Evolutionary conservation across 106 monocot genomes (phyloP).

Genomic region (Dendrobium catenatum): DNA sequence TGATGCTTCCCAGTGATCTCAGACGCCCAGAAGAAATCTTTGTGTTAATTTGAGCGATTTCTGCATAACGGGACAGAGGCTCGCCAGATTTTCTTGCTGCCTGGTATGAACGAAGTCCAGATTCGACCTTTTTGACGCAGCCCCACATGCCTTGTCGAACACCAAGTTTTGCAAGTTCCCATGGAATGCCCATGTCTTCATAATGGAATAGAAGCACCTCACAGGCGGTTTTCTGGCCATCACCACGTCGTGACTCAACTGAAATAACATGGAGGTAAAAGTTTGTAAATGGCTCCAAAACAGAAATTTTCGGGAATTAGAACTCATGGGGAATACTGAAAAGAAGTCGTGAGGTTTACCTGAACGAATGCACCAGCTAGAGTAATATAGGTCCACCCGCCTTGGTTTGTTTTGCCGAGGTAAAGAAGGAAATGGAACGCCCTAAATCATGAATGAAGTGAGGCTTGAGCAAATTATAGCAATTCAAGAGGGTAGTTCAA

Average conservation of each 20-base stretch:
- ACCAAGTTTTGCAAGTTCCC: conserved; percentile 84
- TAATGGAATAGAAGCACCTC: conserved; percentile 93
- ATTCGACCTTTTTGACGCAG: conserved; percentile 73
- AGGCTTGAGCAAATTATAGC: neutral
- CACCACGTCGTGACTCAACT: conserved; percentile 62
- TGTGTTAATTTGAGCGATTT: conserved; percentile 44
- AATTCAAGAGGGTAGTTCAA: neutral
- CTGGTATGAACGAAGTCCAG: conserved; percentile 78
- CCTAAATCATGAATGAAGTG: conserved; percentile 25
- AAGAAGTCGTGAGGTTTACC: conserved; percentile 26
- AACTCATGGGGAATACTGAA: neutral
- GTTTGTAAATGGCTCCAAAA: neutral
- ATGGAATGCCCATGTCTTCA: conserved; percentile 94
- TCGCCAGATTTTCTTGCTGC: conserved; percentile 20
- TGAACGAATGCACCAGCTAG: conserved; percentile 95
- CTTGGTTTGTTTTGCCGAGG: conserved; percentile 76
- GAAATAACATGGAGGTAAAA: conserved; percentile 5
- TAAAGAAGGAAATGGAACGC: conserved; percentile 48
- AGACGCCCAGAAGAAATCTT: conserved; percentile 27
- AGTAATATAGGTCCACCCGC: conserved; percentile 88
- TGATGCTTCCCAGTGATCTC: conserved; percentile 23
- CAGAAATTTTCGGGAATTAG: neutral
- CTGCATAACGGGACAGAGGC: conserved; percentile 26
- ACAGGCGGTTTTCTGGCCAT: conserved; percentile 55
- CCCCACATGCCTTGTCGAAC: conserved; percentile 96